These are phyloP conservation scores for Naganishia antarctica DNA, from an alignment of 768 basidiomycete genomes.

Conservation along the genomic window DNA sequence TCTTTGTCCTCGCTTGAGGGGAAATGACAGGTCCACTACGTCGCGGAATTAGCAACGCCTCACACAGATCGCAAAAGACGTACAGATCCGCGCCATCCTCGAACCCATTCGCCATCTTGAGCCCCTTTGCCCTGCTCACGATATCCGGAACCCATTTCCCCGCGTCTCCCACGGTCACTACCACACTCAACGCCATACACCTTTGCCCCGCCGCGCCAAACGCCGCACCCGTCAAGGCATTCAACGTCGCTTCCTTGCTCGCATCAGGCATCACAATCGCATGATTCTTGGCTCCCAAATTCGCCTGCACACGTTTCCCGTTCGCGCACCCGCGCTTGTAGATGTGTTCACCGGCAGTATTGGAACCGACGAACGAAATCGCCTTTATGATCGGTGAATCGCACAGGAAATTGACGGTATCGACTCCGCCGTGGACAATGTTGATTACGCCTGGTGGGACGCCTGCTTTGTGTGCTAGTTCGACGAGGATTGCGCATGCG, in stretches of 20 bases:
- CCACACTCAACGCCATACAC: slow-evolving; percentile 30
- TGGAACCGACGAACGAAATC: slow-evolving; percentile 93
- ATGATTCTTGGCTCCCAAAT: slow-evolving; percentile 96
- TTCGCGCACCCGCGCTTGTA: slow-evolving; percentile 62
- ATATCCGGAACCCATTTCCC: slow-evolving; percentile 81
- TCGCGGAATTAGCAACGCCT: neutral
- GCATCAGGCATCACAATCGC: slow-evolving; percentile 91
- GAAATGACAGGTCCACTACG: slow-evolving; percentile 57
- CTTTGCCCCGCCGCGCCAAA: slow-evolving; percentile 96
- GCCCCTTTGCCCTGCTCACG: slow-evolving; percentile 68
- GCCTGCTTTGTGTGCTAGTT: slow-evolving; percentile 79
- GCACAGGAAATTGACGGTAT: slow-evolving; percentile 85
- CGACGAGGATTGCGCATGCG: slow-evolving; percentile 95
- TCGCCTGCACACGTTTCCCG: slow-evolving; percentile 51
- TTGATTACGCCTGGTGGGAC: slow-evolving; percentile 58
- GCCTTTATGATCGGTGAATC: slow-evolving; percentile 87
- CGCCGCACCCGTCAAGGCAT: slow-evolving; percentile 87
- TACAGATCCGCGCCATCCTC: slow-evolving; percentile 75
- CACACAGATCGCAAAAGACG: slow-evolving; percentile 50
- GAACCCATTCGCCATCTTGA: slow-evolving; percentile 86
- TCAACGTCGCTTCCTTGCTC: slow-evolving; percentile 84
- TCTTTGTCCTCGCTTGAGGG: slow-evolving; percentile 71
- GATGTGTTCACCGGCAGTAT: slow-evolving; percentile 87
- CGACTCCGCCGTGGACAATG: slow-evolving; percentile 81
- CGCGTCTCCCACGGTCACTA: slow-evolving; percentile 62